Evolutionary conservation across 208 protist genomes (phyloP), one percentile per base, ranked within the genome.

Genomic region (Leishmania aethiopica): DNA sequence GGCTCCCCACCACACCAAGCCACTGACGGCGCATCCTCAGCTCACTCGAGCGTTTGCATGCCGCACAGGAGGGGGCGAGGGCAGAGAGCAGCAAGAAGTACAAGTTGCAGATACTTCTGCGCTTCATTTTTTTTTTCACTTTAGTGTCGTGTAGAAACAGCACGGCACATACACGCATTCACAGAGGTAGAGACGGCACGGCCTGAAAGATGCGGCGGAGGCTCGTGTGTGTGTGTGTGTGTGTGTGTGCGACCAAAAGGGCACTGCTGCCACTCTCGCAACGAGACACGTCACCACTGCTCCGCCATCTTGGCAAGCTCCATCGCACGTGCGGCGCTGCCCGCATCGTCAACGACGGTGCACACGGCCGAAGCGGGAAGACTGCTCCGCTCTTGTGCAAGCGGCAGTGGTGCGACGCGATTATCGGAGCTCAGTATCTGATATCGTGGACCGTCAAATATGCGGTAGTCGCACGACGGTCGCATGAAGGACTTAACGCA

Each of bases 401-500:
- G 47, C 22, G 28, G 42, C 13, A n/a, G 35, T 55, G 42, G 66
- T 11, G 71, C 80, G 60, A 72, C 66, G 49, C 32, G 66, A 32
- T 59, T 49, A 69, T 88, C 81, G 0, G 76, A 66, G 69, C 72
- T 49, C 28, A 82, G 47, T 35, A 84, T 22, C 35, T 80, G 77
- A 64, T 84, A 89, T 40, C 67, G 77, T 7, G 84, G 72, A 10
- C 32, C n/a, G 22, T 93, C 89, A 78, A 93, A 93, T 42, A 82
- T 84, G 67, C 83, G 82, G 82, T 84, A 83, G 66, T 88, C 89
- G 79, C 74, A 90, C 66, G 67, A 77, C 22, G 92, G 92, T 47
- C 74, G 81, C 92, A 96, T 96, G 72, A 82, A 86, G 1, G 91
- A 94, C 74, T 78, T 83, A 17, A 93, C 77, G 49, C 79, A 86